Evolutionary conservation across 345 rosid genomes (phyloP).

Genomic region (Trapa bicornis): DNA sequence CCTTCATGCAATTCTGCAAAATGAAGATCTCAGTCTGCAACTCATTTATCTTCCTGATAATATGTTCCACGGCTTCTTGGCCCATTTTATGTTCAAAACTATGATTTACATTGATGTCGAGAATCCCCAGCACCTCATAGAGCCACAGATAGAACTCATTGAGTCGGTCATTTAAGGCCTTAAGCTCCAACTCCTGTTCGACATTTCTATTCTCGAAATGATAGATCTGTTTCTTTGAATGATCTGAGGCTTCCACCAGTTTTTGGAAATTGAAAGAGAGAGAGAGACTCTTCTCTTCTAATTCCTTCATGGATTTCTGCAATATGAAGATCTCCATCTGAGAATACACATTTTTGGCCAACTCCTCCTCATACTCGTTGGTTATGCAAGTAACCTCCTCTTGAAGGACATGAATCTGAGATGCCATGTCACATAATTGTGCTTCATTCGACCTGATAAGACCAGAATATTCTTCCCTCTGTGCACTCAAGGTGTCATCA

Average conservation of each 20-base stretch:
- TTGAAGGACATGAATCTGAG: constrained; percentile 39
- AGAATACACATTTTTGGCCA: constrained; percentile 44
- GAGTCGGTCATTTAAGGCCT: constrained; percentile 41
- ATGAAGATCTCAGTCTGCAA: constrained; percentile 49
- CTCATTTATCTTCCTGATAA: constrained; percentile 22
- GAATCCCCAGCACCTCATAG: constrained; percentile 35
- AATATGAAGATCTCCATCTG: constrained; percentile 57
- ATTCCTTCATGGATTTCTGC: constrained; percentile 48
- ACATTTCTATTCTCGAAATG: constrained; percentile 40
- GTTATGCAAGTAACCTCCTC: constrained; percentile 41
- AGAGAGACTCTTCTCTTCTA: constrained; percentile 47
- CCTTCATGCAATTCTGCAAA: constrained; percentile 49
- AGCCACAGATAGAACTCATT: constrained; percentile 41
- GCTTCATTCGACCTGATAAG: constrained; percentile 30
- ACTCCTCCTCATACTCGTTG: constrained; percentile 55
- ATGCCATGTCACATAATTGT: constrained; percentile 40
- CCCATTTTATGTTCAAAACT: constrained; percentile 31
- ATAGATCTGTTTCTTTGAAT: constrained; percentile 47
- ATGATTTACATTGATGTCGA: constrained; percentile 27
- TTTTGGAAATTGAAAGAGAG: constrained; percentile 42
- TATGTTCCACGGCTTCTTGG: constrained; percentile 22
- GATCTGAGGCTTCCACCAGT: constrained; percentile 40
- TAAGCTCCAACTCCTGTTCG: constrained; percentile 39
- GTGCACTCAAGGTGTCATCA: constrained; percentile 29
- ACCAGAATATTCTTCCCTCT: constrained; percentile 42